phyloP scores from a whole-genome alignment of 1,139 yeast species.

The Geotrichum reessii region DNA sequence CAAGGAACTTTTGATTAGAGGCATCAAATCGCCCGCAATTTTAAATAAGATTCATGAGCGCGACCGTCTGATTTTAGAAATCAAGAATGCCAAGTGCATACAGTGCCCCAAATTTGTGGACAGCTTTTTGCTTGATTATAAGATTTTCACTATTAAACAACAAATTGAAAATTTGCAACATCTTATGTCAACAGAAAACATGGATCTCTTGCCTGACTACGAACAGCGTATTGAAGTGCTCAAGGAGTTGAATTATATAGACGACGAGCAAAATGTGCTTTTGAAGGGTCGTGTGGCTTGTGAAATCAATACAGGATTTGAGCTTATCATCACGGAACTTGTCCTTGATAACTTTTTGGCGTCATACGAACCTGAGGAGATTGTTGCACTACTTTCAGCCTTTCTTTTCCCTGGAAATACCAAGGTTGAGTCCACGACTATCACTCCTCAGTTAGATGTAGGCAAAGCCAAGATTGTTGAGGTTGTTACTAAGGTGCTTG shows the following conservation, averaged over 20 bases:
- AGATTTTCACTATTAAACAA: conserved; percentile 43
- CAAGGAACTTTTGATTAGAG: conserved; percentile 35
- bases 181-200: conserved; percentile 75
- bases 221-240: conserved; percentile 80
- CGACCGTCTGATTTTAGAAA: conserved; percentile 37
- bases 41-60: conserved; percentile 38
- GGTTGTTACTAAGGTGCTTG: conserved; percentile 59
- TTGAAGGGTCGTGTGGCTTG: conserved; percentile 95
- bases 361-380: conserved; percentile 91
- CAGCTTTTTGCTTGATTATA: conserved; percentile 47
- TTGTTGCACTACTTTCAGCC: conserved; percentile 84
- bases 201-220: conserved; percentile 87
- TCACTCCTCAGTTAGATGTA: conserved; percentile 77
- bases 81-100: conserved; percentile 33
- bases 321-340: conserved; percentile 79
- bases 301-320: conserved; percentile 84
- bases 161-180: conserved; percentile 55
- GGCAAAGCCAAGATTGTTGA: conserved; percentile 69
- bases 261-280: conserved; percentile 65
- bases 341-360: conserved; percentile 87
- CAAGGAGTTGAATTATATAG: conserved; percentile 69
- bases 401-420: conserved; percentile 89
- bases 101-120: conserved; percentile 40
- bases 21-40: background rate
- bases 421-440: conserved; percentile 48